phyloP scores from a whole-genome alignment of 495 filamentous ascomycete genomes.

The Penicillium malachiteum region DNA sequence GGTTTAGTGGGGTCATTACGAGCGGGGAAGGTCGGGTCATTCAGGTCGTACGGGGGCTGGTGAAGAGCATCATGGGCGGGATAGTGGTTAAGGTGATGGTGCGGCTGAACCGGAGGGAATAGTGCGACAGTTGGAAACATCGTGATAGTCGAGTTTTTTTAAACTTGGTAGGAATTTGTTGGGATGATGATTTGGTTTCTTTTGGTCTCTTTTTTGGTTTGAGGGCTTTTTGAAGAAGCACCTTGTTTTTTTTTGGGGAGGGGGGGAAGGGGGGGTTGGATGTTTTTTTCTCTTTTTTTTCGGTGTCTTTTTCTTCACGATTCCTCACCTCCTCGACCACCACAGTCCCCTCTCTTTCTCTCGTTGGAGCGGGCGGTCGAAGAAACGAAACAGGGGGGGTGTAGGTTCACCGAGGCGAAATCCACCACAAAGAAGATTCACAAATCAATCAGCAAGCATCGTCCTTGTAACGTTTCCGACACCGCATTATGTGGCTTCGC shows the following conservation, averaged over 20 bases:
- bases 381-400: conserved; percentile 2
- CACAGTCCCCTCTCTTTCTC: conserved; percentile 8
- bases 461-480: conserved; percentile 51
- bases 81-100: conserved; percentile 42
- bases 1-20: conserved; percentile 29
- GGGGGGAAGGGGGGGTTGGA: no score
- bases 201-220: neutral
- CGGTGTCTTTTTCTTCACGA: neutral
- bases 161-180: neutral
- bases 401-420: conserved; percentile 3
- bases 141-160: conserved; percentile 14
- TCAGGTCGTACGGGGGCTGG: conserved; percentile 31
- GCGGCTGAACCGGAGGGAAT: conserved; percentile 46
- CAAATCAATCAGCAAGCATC: conserved; percentile 44
- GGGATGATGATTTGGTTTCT: neutral
- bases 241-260: no score
- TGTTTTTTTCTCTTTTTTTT: neutral
- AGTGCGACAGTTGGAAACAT: conserved; percentile 50
- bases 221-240: neutral
- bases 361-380: conserved; percentile 10
- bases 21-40: conserved; percentile 25
- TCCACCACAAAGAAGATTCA: conserved; percentile 15
- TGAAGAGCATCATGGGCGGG: conserved; percentile 29
- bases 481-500: conserved; percentile 46
- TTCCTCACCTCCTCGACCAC: conserved; percentile 17